phyloP scores from a whole-genome alignment of 2,329 filamentous ascomycete genomes.

The Cordyceps tenuipes region DNA sequence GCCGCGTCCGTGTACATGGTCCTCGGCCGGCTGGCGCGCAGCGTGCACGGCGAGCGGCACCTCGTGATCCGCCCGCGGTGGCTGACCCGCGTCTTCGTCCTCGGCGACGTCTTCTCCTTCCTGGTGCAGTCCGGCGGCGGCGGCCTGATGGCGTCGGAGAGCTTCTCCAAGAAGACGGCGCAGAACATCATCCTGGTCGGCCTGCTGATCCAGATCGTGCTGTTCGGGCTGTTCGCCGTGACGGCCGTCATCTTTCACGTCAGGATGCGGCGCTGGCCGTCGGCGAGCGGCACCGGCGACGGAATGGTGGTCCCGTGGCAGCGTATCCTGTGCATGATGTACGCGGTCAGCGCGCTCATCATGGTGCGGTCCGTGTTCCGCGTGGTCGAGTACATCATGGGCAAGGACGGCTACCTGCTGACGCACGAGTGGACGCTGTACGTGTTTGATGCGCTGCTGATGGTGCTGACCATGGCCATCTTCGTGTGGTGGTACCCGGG shows the following conservation, averaged over 20 bases:
- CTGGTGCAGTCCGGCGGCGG: conserved; percentile 39
- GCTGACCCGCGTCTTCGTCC: conserved; percentile 48
- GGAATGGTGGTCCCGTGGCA: conserved; percentile 25
- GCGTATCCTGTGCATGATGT: conserved; percentile 28
- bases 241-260: conserved; percentile 41
- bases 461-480: conserved; percentile 17
- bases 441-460: conserved; percentile 29
- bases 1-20: conserved; percentile 45
- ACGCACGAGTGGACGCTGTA: conserved; percentile 34
- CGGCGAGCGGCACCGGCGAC: conserved; percentile 4
- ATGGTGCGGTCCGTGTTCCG: conserved; percentile 37
- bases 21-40: conserved; percentile 34
- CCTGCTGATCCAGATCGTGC: conserved; percentile 47
- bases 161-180: conserved; percentile 26
- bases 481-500: conserved; percentile 18
- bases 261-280: conserved; percentile 19
- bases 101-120: conserved; percentile 45
- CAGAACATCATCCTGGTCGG: conserved; percentile 48
- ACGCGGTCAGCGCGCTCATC: conserved; percentile 30
- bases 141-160: conserved; percentile 23
- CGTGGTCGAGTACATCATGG: conserved; percentile 39
- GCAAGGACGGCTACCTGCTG: conserved; percentile 31
- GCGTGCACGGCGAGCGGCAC: conserved; percentile 27
- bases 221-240: conserved; percentile 47
- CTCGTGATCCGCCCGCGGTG: conserved; percentile 28